Evolutionary conservation across 805 yeast genomes (phyloP).

Genomic region (Wilhelminamyces savonicus): DNA sequence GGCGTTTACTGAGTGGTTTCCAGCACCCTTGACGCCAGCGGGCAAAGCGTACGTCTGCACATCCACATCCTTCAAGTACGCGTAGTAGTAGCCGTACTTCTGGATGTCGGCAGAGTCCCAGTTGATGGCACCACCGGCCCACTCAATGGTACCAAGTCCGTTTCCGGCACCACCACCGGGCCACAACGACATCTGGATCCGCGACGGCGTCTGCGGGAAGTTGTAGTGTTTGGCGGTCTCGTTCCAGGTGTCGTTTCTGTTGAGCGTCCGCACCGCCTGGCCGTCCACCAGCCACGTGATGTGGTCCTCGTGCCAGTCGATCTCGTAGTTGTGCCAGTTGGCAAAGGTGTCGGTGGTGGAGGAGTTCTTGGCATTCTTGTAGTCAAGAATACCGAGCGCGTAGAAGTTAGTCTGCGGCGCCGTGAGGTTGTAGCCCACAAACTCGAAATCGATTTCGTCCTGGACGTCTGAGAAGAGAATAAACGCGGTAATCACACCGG

Average conservation of each 20-base stretch:
- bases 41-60: constrained; percentile 76
- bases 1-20: constrained; percentile 23
- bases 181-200: constrained; percentile 71
- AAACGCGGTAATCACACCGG: constrained; percentile 80
- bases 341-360: constrained; percentile 50
- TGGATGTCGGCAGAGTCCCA: constrained; percentile 75
- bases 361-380: constrained; percentile 47
- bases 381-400: constrained; percentile 67
- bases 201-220: constrained; percentile 71
- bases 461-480: constrained; percentile 77
- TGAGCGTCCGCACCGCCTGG: constrained; percentile 54
- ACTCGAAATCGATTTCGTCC: constrained; percentile 89
- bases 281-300: constrained; percentile 75
- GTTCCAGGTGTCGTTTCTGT: constrained; percentile 55
- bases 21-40: constrained; percentile 40
- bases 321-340: constrained; percentile 65
- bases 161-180: constrained; percentile 60
- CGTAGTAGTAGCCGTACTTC: constrained; percentile 77
- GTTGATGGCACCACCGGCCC: constrained; percentile 85
- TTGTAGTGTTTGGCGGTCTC: constrained; percentile 49
- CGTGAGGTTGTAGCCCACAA: constrained; percentile 68
- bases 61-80: constrained; percentile 51
- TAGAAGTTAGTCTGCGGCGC: constrained; percentile 75
- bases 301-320: constrained; percentile 77
- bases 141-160: constrained; percentile 60